Base-by-base conservation (phyloP, 2,329 filamentous ascomycete genomes). In the Fusarium nodosum region DNA sequence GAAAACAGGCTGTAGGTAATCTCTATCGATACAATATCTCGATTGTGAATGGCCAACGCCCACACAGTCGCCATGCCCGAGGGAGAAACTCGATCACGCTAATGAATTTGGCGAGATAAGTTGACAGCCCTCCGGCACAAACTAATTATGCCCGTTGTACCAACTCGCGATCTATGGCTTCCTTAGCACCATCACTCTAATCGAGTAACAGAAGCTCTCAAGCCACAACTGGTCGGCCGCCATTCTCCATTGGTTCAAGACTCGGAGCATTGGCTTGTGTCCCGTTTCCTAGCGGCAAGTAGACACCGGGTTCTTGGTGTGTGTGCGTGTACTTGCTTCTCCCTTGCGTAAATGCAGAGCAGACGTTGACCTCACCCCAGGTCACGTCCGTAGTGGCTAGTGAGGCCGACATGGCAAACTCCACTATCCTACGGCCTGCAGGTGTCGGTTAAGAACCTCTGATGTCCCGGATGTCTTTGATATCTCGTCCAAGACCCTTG, bases 391-490 rank as follows among this genome's bases (percentile, higher is more conserved):
- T 50, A 48, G 48, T 67, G 53, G 61, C 22, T 66, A 58, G 56
- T 22, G 54, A 63, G 38, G 38, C 54, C 36, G 42, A 65, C 22
- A 65, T 56, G 46, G 22, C 33, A 60, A 68, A 69, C 60, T 68
- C 64, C 56, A 61, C 66, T 58, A 68, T 53, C 13, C 67, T 64
- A 44, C 54, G 67, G 54, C 50, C 44, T 36, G 42, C 15, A 52
- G 36, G 38, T 58, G 56, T 47, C 45, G 44, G 65, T 72, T 72
- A 71, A 71, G 66, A 66, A 72, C 68, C 69, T 60, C 20, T 46
- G 36, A 45, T 59, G 51, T 56, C 68, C 68, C 60, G 28, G 24
- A 48, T 60, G 51, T 42, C 42, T 54, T 55, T 38, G 24, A n/a
- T 18, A 26, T 36, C 45, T 50, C 30, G 36, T 44, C 28, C 44